A percentile compares a stretch with the other conserved stretches of the same genome.
Evolutionary conservation across 345 rosid genomes (phyloP).

Genomic region (Citropsis articulata): DNA sequence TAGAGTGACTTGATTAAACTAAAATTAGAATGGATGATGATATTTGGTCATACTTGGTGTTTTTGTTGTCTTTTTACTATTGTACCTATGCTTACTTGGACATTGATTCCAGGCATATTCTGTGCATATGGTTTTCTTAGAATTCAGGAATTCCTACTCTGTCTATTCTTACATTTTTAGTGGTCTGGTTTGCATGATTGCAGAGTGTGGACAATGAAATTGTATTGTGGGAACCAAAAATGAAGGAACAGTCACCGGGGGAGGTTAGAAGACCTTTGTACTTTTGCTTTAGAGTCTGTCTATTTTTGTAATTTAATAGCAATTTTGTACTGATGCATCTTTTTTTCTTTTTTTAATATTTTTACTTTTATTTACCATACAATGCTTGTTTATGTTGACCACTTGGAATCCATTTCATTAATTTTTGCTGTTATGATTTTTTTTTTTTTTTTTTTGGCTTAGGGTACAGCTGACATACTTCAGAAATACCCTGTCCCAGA

Average conservation of each 20-base stretch:
- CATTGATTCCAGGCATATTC: not conserved
- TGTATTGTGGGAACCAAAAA: conserved; percentile 89
- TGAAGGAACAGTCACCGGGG: conserved; percentile 96
- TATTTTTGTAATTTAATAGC: not conserved
- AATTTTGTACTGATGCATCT: not conserved
- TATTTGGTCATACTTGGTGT: not conserved
- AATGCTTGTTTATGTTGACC: not conserved
- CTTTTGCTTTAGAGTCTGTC: not conserved
- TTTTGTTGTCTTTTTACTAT: not conserved
- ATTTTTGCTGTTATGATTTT: not conserved
- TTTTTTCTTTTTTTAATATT: not conserved
- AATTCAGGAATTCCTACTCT: not conserved
- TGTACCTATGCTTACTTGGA: not conserved
- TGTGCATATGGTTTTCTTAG: not conserved
- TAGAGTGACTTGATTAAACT: not conserved
- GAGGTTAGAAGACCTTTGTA: conserved; percentile 53
- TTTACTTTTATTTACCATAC: not conserved
- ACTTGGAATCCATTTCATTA: not conserved
- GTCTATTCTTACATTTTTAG: not conserved
- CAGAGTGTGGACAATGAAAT: conserved; percentile 99
- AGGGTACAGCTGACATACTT: conserved; percentile 90
- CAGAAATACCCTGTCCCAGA: conserved; percentile 88
- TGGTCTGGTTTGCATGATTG: conserved; percentile 20
- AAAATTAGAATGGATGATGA: not conserved
- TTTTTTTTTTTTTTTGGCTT: conserved; percentile 6